A percentile compares a stretch with the other conserved stretches of the same genome.
Conservation (phyloP, 345 rosid genomes). For the Punica granatum region DNA sequence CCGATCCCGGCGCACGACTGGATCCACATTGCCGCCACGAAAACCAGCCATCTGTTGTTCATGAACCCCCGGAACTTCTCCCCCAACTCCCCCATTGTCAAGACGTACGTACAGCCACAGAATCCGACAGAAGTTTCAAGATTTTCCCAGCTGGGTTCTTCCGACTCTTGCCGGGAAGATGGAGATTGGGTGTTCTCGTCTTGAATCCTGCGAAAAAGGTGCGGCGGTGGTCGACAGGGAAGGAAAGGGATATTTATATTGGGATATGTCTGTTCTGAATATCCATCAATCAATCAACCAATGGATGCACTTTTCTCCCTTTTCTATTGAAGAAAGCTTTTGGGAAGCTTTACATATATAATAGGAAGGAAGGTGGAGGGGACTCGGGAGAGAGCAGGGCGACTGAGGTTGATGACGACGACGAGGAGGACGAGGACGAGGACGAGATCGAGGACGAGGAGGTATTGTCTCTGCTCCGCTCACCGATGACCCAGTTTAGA, state of each 20-base stretch:
- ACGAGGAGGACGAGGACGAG: background rate
- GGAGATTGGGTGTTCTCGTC: background rate
- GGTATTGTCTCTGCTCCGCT: background rate
- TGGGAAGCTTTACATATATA: background rate
- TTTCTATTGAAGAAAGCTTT: background rate
- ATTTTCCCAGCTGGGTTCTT: background rate
- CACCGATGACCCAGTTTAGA: background rate
- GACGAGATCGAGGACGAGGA: too few relatives aligned
- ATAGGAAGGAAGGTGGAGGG: background rate
- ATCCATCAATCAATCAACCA: background rate
- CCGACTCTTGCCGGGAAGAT: background rate
- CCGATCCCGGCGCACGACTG: constrained; percentile 95
- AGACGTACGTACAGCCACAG: background rate
- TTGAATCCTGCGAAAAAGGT: background rate
- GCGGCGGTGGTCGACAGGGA: background rate
- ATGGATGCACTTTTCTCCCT: background rate
- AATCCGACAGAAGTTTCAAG: background rate
- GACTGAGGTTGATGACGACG: constrained; percentile 4
- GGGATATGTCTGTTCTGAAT: background rate
- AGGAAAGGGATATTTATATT: background rate
- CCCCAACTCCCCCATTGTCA: constrained; percentile 31
- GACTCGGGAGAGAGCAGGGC: too few relatives aligned
- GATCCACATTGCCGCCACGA: constrained; percentile 99
- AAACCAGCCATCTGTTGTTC: constrained; percentile 89
- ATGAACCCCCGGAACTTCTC: constrained; percentile 47